Conservation (phyloP, 805 yeast species). For the Helenozyma rhizophorensis region DNA sequence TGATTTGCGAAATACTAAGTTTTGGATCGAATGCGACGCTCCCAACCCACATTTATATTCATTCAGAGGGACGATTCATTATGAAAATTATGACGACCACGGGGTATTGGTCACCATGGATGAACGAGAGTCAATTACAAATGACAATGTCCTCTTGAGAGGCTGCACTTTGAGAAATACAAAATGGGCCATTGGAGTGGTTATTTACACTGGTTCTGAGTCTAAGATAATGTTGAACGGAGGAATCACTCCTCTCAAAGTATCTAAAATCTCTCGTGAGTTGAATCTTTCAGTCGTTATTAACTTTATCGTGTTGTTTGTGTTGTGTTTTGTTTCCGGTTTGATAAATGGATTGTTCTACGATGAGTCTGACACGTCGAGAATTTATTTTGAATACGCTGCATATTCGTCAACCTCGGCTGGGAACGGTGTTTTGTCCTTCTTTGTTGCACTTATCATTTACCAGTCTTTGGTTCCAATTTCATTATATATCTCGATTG, state of each 20-base stretch:
- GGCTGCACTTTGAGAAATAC: constrained; percentile 74
- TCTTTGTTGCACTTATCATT: constrained; percentile 71
- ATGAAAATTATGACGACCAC: constrained; percentile 34
- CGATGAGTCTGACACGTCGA: constrained; percentile 38
- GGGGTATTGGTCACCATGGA: constrained; percentile 29
- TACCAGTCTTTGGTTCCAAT: constrained; percentile 82
- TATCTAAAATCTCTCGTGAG: constrained; percentile 59
- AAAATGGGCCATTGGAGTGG: constrained; percentile 70
- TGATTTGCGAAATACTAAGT: constrained; percentile 55
- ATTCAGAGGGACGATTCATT: constrained; percentile 64
- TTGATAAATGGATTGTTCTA: constrained; percentile 65
- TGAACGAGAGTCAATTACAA: constrained; percentile 54
- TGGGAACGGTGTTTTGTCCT: constrained; percentile 63
- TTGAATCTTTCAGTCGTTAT: constrained; percentile 62
- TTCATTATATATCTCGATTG: constrained; percentile 75
- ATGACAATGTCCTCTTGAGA: constrained; percentile 62
- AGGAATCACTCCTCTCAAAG: constrained; percentile 73
- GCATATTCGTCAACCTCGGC: constrained; percentile 58
- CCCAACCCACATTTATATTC: constrained; percentile 64
- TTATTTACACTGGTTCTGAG: constrained; percentile 72
- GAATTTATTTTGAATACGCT: constrained; percentile 56
- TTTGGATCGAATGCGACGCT: constrained; percentile 65
- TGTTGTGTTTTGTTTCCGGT: constrained; percentile 66
- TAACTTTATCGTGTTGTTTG: constrained; percentile 58
- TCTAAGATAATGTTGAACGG: constrained; percentile 75